These are phyloP conservation scores for Metroxylon sagu DNA, from an alignment of 176 grass and related monocot genomes.

Conservation along the genomic window DNA sequence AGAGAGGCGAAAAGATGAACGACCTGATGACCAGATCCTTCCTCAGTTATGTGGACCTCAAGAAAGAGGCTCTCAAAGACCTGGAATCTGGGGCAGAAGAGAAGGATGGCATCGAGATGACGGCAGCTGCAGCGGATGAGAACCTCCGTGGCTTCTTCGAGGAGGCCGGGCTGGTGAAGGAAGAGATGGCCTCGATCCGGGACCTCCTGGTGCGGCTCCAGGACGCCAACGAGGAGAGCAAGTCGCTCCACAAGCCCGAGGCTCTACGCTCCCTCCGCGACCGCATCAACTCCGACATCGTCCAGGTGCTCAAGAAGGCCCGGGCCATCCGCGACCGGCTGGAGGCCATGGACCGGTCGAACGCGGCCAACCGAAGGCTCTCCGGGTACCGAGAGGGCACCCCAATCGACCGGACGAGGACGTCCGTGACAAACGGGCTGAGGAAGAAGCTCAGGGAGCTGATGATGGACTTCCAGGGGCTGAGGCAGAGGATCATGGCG, in stretches of 20 bases:
- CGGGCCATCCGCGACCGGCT: conserved; percentile 60
- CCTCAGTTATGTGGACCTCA: conserved; percentile 96
- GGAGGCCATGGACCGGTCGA: conserved; percentile 70
- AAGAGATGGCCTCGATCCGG: conserved; percentile 78
- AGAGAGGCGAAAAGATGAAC: conserved; percentile 35
- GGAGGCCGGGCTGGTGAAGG: conserved; percentile 72
- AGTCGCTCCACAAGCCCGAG: conserved; percentile 63
- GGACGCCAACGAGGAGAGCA: conserved; percentile 84
- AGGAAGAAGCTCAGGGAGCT: conserved; percentile 82
- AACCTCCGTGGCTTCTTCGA: conserved; percentile 65
- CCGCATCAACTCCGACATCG: conserved; percentile 75
- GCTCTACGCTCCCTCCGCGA: conserved; percentile 58
- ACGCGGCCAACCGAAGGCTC: conserved; percentile 55
- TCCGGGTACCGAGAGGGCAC: conserved; percentile 78
- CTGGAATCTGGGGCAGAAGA: conserved; percentile 46
- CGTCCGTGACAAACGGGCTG: conserved; percentile 66
- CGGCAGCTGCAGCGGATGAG: conserved; percentile 37
- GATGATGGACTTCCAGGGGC: conserved; percentile 96
- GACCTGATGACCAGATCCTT: conserved; percentile 99
- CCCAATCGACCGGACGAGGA: conserved; percentile 79
- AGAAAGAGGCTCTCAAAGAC: conserved; percentile 93
- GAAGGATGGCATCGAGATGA: conserved; percentile 30
- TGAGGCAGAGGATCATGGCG: conserved; percentile 79
- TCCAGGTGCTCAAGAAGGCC: conserved; percentile 42
- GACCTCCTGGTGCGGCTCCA: conserved; percentile 63